Conservation (phyloP, 2,329 filamentous ascomycete species). For the Ascochyta fabae region DNA sequence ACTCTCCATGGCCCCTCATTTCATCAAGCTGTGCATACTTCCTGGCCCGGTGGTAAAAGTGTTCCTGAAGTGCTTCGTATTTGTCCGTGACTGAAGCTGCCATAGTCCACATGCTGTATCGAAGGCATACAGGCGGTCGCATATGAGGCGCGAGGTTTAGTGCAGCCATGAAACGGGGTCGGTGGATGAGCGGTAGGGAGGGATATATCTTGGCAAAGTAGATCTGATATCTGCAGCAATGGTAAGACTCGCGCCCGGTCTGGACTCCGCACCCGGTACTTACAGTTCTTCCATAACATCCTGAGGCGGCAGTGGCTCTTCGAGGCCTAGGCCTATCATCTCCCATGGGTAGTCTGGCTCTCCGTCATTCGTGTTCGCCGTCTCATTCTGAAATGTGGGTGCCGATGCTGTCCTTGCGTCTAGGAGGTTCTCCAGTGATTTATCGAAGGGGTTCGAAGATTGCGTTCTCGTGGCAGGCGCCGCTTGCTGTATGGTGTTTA, state of each 20-base stretch:
- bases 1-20: conserved; percentile 89
- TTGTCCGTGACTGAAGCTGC: conserved; percentile 87
- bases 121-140: conserved; percentile 83
- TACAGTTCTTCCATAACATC: conserved; percentile 87
- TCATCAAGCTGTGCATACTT: conserved; percentile 92
- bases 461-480: conserved; percentile 30
- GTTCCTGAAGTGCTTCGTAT: conserved; percentile 77
- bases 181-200: conserved; percentile 87
- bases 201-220: conserved; percentile 93
- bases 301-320: conserved; percentile 79
- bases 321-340: conserved; percentile 79
- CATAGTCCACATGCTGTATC: conserved; percentile 96
- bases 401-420: conserved; percentile 25
- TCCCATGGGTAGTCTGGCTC: conserved; percentile 74
- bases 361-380: conserved; percentile 21
- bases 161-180: conserved; percentile 82
- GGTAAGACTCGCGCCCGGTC: conserved; percentile 16
- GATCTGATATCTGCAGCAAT: conserved; percentile 68
- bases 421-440: conserved; percentile 14
- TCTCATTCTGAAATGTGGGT: conserved; percentile 26
- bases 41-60: conserved; percentile 87
- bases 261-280: conserved; percentile 30
- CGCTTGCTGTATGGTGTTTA: conserved; percentile 37
- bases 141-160: conserved; percentile 88
- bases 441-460: conserved; percentile 11